Evolutionary conservation across 2,329 filamentous ascomycete genomes (phyloP).

Genomic region (Pseudogymnoascus sp.): DNA sequence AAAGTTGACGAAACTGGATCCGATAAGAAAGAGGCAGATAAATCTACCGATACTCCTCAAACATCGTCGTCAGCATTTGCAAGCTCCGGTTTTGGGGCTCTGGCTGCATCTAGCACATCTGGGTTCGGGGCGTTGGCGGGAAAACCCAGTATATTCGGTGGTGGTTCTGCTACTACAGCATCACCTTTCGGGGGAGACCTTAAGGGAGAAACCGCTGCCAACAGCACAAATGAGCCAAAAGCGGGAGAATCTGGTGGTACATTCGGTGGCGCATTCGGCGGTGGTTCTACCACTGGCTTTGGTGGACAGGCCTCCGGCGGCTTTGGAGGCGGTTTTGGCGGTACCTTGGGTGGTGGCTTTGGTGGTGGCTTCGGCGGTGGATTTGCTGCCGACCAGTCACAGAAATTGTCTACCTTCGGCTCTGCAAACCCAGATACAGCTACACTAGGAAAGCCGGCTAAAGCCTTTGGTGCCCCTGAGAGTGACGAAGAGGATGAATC

Average conservation of each 20-base stretch:
- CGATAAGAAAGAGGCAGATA: slow-evolving; percentile 17
- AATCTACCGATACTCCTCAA: slow-evolving; percentile 27
- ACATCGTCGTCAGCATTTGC: slow-evolving; percentile 58
- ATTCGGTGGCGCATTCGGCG: slow-evolving; percentile 28
- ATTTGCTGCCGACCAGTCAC: slow-evolving; percentile 17
- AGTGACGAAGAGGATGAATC: slow-evolving; percentile 48
- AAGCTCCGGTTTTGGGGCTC: slow-evolving; percentile 58
- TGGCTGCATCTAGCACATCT: slow-evolving; percentile 52
- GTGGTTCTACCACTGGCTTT: slow-evolving; percentile 23
- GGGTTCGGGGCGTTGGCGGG: slow-evolving; percentile 51
- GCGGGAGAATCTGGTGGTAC: slow-evolving; percentile 16
- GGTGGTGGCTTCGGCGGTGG: slow-evolving; percentile 34
- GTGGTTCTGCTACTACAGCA: slow-evolving; percentile 25
- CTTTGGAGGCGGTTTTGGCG: slow-evolving; percentile 43
- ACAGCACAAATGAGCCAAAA: slow-evolving; percentile 21
- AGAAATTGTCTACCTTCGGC: slow-evolving; percentile 26
- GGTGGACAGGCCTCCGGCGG: slow-evolving; percentile 28
- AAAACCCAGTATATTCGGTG: slow-evolving; percentile 43
- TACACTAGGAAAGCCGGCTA: slow-evolving; percentile 50
- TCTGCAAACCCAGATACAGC: slow-evolving; percentile 22
- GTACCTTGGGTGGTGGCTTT: slow-evolving; percentile 34
- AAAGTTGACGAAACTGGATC: not conserved
- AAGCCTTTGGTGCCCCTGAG: slow-evolving; percentile 69
- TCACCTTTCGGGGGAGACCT: not conserved
- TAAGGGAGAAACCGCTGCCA: not conserved